These are phyloP conservation scores for Komagataella mondaviorum DNA, from an alignment of 805 yeast species.

Conservation along the genomic window DNA sequence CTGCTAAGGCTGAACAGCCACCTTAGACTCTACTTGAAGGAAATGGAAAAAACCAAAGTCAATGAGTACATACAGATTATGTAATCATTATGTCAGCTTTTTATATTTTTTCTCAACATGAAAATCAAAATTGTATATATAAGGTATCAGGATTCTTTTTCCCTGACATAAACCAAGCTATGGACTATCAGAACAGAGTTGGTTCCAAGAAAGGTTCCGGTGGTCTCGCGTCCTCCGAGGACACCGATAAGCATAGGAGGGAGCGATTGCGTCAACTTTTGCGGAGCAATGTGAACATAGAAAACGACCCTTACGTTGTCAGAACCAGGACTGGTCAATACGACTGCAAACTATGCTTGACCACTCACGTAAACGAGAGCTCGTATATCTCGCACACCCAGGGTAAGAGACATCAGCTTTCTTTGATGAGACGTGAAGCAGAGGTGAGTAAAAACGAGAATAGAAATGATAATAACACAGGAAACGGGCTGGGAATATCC, in stretches of 20 bases:
- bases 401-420: slow-evolving; percentile 72
- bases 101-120: neutral
- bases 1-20: slow-evolving; percentile 42
- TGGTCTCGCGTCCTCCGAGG: slow-evolving; percentile 68
- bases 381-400: slow-evolving; percentile 76
- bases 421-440: slow-evolving; percentile 49
- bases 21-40: slow-evolving; percentile 36
- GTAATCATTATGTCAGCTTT: neutral
- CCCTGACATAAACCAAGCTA: slow-evolving; percentile 11
- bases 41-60: slow-evolving; percentile 24
- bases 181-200: slow-evolving; percentile 85
- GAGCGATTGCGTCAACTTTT: slow-evolving; percentile 57
- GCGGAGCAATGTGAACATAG: slow-evolving; percentile 32
- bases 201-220: slow-evolving; percentile 90
- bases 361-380: slow-evolving; percentile 69
- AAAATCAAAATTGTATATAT: no score
- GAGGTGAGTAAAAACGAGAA: slow-evolving; percentile 16
- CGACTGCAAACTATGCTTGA: slow-evolving; percentile 76
- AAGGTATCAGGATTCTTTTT: neutral
- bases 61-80: neutral
- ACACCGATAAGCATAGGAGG: slow-evolving; percentile 53
- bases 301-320: slow-evolving; percentile 72
- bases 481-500: slow-evolving; percentile 12
- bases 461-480: slow-evolving; percentile 1
- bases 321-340: slow-evolving; percentile 72